These are phyloP conservation scores for Pulveroboletus sp. DNA, from an alignment of 768 basidiomycete species.

Conservation along the genomic window DNA sequence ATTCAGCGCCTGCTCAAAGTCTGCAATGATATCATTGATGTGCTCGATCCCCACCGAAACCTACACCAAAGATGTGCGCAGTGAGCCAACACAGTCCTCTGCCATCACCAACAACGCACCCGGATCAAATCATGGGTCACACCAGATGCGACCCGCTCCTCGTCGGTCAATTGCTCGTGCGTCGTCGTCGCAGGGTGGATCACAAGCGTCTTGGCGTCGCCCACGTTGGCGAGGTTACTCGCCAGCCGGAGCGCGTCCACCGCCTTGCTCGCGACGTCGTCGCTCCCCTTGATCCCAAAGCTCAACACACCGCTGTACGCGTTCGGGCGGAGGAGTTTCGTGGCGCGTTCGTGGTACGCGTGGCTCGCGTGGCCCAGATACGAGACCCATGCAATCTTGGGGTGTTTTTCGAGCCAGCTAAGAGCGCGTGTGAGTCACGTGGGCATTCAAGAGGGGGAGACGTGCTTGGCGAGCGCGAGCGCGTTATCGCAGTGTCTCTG, in stretches of 20 bases:
- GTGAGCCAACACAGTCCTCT: no score
- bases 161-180: slow-evolving; percentile 50
- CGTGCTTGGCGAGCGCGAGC: slow-evolving; percentile 45
- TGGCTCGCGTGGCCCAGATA: slow-evolving; percentile 72
- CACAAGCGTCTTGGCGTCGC: slow-evolving; percentile 61
- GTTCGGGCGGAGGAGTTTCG: slow-evolving; percentile 48
- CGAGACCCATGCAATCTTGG: slow-evolving; percentile 70
- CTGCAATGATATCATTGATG: slow-evolving; percentile 45
- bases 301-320: slow-evolving; percentile 72
- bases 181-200: slow-evolving; percentile 61
- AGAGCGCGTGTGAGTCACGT: no score
- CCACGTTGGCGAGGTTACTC: slow-evolving; percentile 72
- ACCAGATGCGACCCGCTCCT: slow-evolving; percentile 48
- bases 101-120: slow-evolving; percentile 30
- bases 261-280: slow-evolving; percentile 49
- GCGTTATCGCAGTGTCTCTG: slow-evolving; percentile 61
- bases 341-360: slow-evolving; percentile 56
- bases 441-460: neutral
- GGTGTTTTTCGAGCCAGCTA: slow-evolving; percentile 60
- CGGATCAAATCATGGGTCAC: slow-evolving; percentile 58
- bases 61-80: slow-evolving; percentile 19
- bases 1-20: slow-evolving; percentile 41
- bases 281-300: slow-evolving; percentile 70
- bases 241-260: slow-evolving; percentile 73
- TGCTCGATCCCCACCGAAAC: slow-evolving; percentile 46